phyloP scores from a whole-genome alignment of 2,329 filamentous ascomycete species.

The Claviceps pusilla region DNA sequence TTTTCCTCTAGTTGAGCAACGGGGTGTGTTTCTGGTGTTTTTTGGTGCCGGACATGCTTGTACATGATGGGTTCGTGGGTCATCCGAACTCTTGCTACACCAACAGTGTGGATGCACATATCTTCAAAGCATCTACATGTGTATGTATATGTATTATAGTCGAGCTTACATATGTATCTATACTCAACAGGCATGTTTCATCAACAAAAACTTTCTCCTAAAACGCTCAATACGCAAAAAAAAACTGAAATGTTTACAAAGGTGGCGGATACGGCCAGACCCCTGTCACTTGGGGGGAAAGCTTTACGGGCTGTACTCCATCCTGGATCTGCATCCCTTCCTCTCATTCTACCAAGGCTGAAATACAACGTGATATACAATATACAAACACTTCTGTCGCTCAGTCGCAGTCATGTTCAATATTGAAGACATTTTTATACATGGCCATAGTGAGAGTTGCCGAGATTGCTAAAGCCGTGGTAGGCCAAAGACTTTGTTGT shows the following conservation, averaged over 20 bases:
- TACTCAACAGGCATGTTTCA: background rate
- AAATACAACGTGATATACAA: slow-evolving; percentile 21
- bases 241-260: background rate
- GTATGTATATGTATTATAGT: background rate
- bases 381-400: slow-evolving; percentile 57
- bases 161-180: background rate
- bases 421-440: slow-evolving; percentile 80
- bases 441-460: slow-evolving; percentile 58
- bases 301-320: background rate
- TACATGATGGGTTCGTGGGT: too few species aligned
- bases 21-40: too few species aligned
- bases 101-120: too few species aligned
- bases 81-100: too few species aligned
- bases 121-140: too few species aligned
- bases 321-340: background rate
- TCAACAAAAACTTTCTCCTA: background rate
- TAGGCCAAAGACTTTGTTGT: too few species aligned
- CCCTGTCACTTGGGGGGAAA: background rate
- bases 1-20: too few species aligned
- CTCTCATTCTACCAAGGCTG: background rate
- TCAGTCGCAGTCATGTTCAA: slow-evolving; percentile 54
- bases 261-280: background rate
- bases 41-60: too few species aligned
- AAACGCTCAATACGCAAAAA: background rate
- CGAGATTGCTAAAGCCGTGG: slow-evolving; percentile 33